Evolutionary conservation across 75 land plant species (phyloP).

Genomic region (Picea glauca): DNA sequence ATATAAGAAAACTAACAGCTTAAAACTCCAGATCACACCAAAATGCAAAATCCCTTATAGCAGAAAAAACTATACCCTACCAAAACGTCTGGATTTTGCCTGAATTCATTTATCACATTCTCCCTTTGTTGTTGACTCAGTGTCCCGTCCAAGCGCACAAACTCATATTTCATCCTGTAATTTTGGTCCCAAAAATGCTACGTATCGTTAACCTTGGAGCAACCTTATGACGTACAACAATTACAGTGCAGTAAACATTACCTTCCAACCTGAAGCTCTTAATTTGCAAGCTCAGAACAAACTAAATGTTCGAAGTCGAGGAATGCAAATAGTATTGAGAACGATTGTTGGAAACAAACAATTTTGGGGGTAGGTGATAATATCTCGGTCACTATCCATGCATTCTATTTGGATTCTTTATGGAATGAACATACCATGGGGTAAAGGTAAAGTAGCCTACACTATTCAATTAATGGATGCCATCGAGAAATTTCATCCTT

Average conservation of each 20-base stretch:
- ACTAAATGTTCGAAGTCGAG: not conserved
- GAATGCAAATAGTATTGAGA: not conserved
- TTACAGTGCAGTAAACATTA: not conserved
- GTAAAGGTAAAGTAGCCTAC: not conserved
- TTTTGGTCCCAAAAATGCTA: not conserved
- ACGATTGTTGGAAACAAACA: not conserved
- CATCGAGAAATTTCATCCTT: not conserved
- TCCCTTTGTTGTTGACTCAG: slow-evolving; percentile 85
- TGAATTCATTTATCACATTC: slow-evolving; percentile 80
- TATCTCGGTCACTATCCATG: not conserved
- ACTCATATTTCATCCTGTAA: slow-evolving; percentile 60
- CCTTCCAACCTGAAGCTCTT: not conserved
- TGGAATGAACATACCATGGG: not conserved
- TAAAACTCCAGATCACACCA: not conserved
- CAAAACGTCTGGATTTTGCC: slow-evolving; percentile 50
- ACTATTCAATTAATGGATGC: not conserved
- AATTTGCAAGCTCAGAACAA: not conserved
- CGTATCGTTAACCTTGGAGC: not conserved
- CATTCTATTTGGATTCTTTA: not conserved
- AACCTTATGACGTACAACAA: not conserved
- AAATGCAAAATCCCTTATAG: not conserved
- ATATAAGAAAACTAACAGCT: not conserved
- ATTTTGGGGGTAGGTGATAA: not conserved
- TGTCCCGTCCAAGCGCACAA: slow-evolving; percentile 88
- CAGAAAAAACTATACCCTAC: slow-evolving; percentile 27